A percentile compares a stretch with the other conserved stretches of the same genome.
phyloP scores from a whole-genome alignment of 495 filamentous ascomycete species.

The Hyaloscypha variabilis region DNA sequence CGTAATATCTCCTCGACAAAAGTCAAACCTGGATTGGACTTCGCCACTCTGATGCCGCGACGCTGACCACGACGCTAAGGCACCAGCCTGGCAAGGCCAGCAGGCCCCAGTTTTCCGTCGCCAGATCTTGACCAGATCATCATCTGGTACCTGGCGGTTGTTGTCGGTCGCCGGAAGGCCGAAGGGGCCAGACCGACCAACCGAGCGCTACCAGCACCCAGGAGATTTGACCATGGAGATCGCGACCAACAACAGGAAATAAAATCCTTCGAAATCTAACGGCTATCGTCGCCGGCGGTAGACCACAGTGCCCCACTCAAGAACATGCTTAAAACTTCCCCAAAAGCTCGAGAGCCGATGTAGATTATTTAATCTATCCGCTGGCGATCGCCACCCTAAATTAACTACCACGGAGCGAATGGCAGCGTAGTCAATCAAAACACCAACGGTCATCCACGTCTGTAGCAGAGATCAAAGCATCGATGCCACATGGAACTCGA shows the following conservation, averaged over 20 bases:
- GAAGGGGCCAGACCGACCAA: background rate
- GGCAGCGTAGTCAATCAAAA: background rate
- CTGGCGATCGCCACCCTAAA: background rate
- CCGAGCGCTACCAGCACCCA: background rate
- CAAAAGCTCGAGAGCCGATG: background rate
- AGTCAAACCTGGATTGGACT: background rate
- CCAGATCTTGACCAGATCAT: background rate
- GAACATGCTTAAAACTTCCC: background rate
- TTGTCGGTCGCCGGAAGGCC: background rate
- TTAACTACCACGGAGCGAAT: background rate
- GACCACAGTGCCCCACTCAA: background rate
- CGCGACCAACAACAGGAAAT: background rate
- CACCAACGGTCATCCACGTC: background rate
- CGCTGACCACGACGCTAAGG: background rate
- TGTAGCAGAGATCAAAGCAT: background rate
- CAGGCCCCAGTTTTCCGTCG: background rate
- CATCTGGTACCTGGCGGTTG: background rate
- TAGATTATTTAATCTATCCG: background rate
- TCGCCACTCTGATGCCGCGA: background rate
- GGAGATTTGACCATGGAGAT: background rate
- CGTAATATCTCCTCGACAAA: background rate
- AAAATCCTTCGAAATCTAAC: background rate
- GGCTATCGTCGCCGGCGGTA: background rate
- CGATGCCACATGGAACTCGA: background rate
- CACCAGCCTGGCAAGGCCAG: background rate